These are phyloP conservation scores for Aspergillus bombycis DNA, from an alignment of 2,329 filamentous ascomycete species.

Conservation along the genomic window DNA sequence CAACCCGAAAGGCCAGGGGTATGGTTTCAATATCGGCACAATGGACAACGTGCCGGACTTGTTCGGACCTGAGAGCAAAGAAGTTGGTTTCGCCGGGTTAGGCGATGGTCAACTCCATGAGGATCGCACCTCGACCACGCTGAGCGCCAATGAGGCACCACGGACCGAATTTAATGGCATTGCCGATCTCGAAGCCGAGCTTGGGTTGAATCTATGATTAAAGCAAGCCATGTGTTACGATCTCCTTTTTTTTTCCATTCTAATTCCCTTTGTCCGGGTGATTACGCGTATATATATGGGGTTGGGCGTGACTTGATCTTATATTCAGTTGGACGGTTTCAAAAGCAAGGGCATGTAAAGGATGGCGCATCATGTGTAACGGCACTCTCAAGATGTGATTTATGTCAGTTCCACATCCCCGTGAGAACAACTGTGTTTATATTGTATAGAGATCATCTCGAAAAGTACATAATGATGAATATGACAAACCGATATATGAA, in stretches of 20 bases:
- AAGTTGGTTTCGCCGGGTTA: slow-evolving; percentile 12
- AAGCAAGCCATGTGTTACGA: background rate
- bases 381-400: slow-evolving; percentile 1
- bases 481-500: slow-evolving; percentile 8
- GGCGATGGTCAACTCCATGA: slow-evolving; percentile 1
- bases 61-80: slow-evolving; percentile 20
- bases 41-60: slow-evolving; percentile 21
- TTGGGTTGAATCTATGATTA: slow-evolving; percentile 23
- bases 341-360: background rate
- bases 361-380: background rate
- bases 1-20: slow-evolving; percentile 16
- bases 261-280: background rate
- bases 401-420: background rate
- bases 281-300: background rate
- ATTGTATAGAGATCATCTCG: slow-evolving; percentile 9
- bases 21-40: slow-evolving; percentile 15
- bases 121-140: background rate
- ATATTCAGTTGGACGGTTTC: background rate
- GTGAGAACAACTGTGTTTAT: slow-evolving; percentile 4
- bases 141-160: slow-evolving; percentile 9
- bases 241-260: background rate
- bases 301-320: background rate
- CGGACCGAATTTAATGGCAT: slow-evolving; percentile 15
- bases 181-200: slow-evolving; percentile 24
- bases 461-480: slow-evolving; percentile 15